Percentiles rank a stretch among this genome's conserved stretches.
phyloP scores from a whole-genome alignment of 2,329 filamentous ascomycete genomes.

The Curvularia sp. region DNA sequence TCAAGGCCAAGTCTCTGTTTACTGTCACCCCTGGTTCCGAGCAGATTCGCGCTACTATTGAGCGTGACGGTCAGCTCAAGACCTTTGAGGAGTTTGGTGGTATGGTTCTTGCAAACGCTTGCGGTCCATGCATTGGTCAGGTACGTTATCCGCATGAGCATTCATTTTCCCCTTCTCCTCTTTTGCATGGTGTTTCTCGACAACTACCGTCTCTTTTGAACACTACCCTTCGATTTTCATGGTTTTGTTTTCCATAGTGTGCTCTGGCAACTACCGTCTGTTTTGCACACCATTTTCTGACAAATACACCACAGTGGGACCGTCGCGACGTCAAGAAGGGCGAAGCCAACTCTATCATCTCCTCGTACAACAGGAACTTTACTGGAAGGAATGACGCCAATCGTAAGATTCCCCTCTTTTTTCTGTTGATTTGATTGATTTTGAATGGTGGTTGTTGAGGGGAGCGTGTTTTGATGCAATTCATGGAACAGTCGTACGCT shows the following conservation, averaged over 20 bases:
- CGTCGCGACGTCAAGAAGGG: conserved; percentile 93
- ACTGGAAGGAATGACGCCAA: conserved; percentile 97
- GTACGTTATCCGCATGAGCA: conserved; percentile 44
- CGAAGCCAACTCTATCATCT: conserved; percentile 93
- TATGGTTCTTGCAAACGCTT: conserved; percentile 93
- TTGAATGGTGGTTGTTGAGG: no score
- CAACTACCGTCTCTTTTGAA: neutral
- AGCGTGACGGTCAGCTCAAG: conserved; percentile 83
- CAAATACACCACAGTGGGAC: conserved; percentile 73
- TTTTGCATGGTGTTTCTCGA: neutral
- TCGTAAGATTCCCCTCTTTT: conserved; percentile 47
- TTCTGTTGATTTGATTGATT: no score
- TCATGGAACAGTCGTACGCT: no score
- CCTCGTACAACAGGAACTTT: conserved; percentile 99
- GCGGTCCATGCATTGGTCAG: conserved; percentile 66
- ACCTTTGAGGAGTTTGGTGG: conserved; percentile 97
- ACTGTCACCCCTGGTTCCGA: conserved; percentile 96
- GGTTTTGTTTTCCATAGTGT: neutral
- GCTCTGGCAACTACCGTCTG: conserved; percentile 57
- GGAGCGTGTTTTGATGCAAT: no score
- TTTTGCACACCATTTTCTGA: neutral
- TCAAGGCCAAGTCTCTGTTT: conserved; percentile 94
- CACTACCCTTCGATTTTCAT: conserved; percentile 47
- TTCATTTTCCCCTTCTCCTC: neutral
- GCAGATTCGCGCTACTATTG: conserved; percentile 91